These are phyloP conservation scores for Solanum ossicruentum DNA, from an alignment of 257 asterid species.

Conservation along the genomic window DNA sequence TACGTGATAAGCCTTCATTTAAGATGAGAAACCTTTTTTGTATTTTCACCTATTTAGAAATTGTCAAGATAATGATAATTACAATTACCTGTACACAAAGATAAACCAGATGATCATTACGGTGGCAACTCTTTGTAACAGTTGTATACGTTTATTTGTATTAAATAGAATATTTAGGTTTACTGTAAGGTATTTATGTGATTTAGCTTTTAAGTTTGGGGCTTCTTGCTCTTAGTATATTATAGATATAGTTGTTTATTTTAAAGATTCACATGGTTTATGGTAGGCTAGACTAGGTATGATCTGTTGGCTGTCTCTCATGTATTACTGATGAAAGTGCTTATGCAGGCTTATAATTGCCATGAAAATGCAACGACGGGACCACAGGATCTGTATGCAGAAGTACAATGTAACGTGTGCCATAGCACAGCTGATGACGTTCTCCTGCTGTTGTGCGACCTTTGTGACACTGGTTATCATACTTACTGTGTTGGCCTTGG, in stretches of 20 bases:
- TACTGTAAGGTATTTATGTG: not conserved
- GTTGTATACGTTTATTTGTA: not conserved
- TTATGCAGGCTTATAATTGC: conserved; percentile 32
- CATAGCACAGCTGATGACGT: conserved; percentile 28
- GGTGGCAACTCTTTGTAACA: not conserved
- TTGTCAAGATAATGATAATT: not conserved
- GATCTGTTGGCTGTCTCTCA: not conserved
- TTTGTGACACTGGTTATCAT: conserved; percentile 62
- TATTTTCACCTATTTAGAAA: not conserved
- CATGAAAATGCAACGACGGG: conserved; percentile 42
- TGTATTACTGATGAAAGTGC: not conserved
- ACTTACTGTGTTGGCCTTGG: conserved; percentile 66
- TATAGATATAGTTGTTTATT: not conserved
- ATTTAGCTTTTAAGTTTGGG: not conserved
- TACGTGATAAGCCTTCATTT: not conserved
- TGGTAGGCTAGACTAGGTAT: not conserved
- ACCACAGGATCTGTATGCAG: conserved; percentile 32
- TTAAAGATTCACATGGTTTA: not conserved
- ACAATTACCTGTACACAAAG: not conserved
- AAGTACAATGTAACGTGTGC: conserved; percentile 42
- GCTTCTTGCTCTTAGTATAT: not conserved
- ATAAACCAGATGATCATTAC: not conserved
- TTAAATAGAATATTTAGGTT: not conserved
- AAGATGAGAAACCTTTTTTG: not conserved
- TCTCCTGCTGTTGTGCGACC: conserved; percentile 60